Base-by-base conservation (phyloP, 768 basidiomycete genomes). In the Naematelia encephala region DNA sequence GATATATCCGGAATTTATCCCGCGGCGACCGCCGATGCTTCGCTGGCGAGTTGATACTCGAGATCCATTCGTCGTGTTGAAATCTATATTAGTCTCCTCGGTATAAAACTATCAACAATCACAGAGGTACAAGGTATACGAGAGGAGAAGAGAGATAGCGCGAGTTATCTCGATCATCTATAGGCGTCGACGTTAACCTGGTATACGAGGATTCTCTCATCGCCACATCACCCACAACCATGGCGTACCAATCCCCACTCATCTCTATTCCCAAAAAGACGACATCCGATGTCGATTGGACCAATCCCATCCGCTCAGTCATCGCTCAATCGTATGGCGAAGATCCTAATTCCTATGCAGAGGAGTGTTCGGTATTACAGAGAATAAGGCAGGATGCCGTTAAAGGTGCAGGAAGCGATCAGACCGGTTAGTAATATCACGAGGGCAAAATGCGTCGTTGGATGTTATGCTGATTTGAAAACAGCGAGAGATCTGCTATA, bases 231-330 rank as follows among this genome's bases (percentile, higher is more conserved):
- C 46, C 5, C 25, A 21, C 5, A 19, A 19, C 46, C 8, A 75
- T 75, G 69, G 56, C 67, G 12, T 64, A 58, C 62, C 76, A 73
- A 60, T 76, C 74, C 23, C 91, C 91, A 12, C 87, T 90, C 83
- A 87, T 94, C 62, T 84, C 90, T 12, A 90, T 97, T 39, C 93
- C 94, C 0, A 87, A 83, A 81, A 99, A 99, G 82, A 81, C 84
- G n/a, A 96, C 96, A 0, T 87, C 91, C 14, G 94, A 98, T 67
- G 92, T 94, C 25, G 96, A 99, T 80, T 97, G 93, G 89, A 88
- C 92, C 1, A 83, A 84, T 0, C 89, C 91, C 1, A 89, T 98
- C 62, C 85, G 88, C 27, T 85, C 81, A 64, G 81, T 91, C 45
- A 93, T 99, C 77, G 83, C 89, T 1, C 87, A 90, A 67, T 91